Evolutionary conservation across 2,329 filamentous ascomycete species (phyloP).

Genomic region (Penicillium capsulatum): DNA sequence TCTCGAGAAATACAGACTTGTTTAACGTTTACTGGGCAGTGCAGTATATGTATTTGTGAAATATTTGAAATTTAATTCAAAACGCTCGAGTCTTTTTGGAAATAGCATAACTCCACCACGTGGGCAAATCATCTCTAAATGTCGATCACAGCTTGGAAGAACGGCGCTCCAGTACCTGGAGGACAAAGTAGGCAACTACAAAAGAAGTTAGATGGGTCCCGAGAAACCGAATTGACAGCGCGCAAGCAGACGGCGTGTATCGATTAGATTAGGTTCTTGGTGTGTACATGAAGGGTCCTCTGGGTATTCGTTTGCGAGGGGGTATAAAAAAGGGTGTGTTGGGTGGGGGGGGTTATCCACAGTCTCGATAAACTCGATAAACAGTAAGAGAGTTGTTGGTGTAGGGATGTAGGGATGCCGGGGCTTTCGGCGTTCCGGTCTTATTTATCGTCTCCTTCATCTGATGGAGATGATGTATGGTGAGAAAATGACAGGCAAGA

Average conservation of each 20-base stretch:
- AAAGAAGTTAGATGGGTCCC: constrained; percentile 8
- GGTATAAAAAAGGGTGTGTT: constrained; percentile 12
- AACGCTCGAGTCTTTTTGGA: too few relatives aligned
- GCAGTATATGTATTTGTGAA: too few relatives aligned
- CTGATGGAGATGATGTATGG: constrained; percentile 6
- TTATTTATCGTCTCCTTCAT: constrained; percentile 10
- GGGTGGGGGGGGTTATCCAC: too few relatives aligned
- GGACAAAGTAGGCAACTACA: constrained; percentile 33
- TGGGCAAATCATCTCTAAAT: too few relatives aligned
- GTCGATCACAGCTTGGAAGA: constrained; percentile 30
- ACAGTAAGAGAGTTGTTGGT: too few relatives aligned
- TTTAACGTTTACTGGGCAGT: too few relatives aligned
- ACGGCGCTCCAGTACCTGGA: constrained; percentile 33
- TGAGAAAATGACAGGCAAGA: constrained; percentile 5
- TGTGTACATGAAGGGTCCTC: constrained; percentile 5
- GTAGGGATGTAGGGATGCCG: too few relatives aligned
- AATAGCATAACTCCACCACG: too few relatives aligned
- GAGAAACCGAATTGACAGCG: constrained; percentile 1
- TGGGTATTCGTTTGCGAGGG: constrained; percentile 3
- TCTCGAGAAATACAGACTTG: too few relatives aligned
- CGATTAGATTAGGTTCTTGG: constrained; percentile 18
- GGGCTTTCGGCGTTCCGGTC: not conserved
- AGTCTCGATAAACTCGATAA: too few relatives aligned
- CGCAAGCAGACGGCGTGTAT: constrained; percentile 4
- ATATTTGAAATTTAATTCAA: too few relatives aligned